Percentiles rank a stretch among this genome's conserved stretches.
Evolutionary conservation across 2,329 filamentous ascomycete species (phyloP).

Genomic region (Neopestalotiopsis sp.): DNA sequence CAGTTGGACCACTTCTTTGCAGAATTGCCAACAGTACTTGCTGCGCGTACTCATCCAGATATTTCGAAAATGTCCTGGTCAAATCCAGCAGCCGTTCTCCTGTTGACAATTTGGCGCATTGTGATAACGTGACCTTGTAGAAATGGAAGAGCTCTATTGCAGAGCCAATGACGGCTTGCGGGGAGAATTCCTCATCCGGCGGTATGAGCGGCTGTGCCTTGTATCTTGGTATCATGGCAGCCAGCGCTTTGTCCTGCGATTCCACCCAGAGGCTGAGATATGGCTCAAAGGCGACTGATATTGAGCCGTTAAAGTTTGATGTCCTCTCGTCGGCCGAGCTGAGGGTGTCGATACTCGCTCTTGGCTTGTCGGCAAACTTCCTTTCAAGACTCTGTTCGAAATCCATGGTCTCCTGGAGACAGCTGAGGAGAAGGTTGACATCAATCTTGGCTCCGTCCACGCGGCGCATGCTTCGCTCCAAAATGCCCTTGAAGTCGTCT

Average conservation of each 20-base stretch:
- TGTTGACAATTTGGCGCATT: conserved; percentile 95
- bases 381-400: conserved; percentile 93
- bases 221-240: conserved; percentile 85
- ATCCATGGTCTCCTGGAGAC: conserved; percentile 92
- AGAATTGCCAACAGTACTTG: conserved; percentile 82
- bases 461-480: conserved; percentile 85
- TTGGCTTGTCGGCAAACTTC: conserved; percentile 75
- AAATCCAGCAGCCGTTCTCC: conserved; percentile 86
- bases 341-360: conserved; percentile 88
- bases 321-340: conserved; percentile 78
- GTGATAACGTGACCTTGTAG: conserved; percentile 89
- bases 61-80: conserved; percentile 85
- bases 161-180: conserved; percentile 87
- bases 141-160: conserved; percentile 98
- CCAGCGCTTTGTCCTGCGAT: conserved; percentile 88
- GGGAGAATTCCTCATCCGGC: conserved; percentile 88
- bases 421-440: conserved; percentile 86
- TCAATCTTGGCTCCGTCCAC: conserved; percentile 81
- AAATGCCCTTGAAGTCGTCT: conserved; percentile 92
- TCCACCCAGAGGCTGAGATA: conserved; percentile 98
- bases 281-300: conserved; percentile 96
- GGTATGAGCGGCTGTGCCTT: conserved; percentile 80
- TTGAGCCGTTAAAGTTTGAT: conserved; percentile 84
- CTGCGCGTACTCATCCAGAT: conserved; percentile 94
- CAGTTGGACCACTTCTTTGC: conserved; percentile 60